These are phyloP conservation scores for Chlorella vulgaris DNA, from an alignment of 139 green algal species.

Conservation along the genomic window DNA sequence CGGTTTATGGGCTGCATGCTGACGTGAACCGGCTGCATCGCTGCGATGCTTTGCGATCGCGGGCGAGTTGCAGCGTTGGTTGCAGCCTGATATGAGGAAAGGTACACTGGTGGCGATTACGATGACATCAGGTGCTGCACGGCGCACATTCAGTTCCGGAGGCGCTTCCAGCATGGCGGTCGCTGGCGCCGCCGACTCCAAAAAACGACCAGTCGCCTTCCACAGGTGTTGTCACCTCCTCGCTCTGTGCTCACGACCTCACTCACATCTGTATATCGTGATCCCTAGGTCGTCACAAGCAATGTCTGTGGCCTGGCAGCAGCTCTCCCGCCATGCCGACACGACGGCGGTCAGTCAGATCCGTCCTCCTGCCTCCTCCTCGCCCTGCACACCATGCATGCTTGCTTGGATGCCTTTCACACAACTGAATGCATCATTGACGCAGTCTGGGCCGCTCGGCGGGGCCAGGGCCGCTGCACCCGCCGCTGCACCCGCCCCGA, in stretches of 20 bases:
- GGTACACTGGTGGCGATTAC: too few species aligned
- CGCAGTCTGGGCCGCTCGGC: too few species aligned
- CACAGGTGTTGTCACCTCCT: too few species aligned
- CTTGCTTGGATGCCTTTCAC: neutral
- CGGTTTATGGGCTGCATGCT: neutral
- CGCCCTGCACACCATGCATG: neutral
- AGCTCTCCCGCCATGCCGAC: constrained; percentile 19
- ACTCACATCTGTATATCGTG: too few species aligned
- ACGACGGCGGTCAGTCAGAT: neutral
- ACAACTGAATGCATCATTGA: neutral
- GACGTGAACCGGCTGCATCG: neutral
- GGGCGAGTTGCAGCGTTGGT: too few species aligned
- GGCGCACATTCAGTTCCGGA: neutral
- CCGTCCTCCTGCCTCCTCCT: too few species aligned
- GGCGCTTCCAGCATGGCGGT: neutral
- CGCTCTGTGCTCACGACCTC: too few species aligned
- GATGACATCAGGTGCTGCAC: too few species aligned
- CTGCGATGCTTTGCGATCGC: neutral
- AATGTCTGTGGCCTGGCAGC: constrained; percentile 13
- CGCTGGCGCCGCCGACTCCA: too few species aligned
- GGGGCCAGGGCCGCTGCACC: too few species aligned
- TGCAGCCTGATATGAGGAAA: too few species aligned
- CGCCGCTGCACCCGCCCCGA: neutral
- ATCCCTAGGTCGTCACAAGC: too few species aligned
- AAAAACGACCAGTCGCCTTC: neutral